These are phyloP conservation scores for Uncinocarpus reesii DNA, from an alignment of 2,329 filamentous ascomycete species.

Conservation along the genomic window DNA sequence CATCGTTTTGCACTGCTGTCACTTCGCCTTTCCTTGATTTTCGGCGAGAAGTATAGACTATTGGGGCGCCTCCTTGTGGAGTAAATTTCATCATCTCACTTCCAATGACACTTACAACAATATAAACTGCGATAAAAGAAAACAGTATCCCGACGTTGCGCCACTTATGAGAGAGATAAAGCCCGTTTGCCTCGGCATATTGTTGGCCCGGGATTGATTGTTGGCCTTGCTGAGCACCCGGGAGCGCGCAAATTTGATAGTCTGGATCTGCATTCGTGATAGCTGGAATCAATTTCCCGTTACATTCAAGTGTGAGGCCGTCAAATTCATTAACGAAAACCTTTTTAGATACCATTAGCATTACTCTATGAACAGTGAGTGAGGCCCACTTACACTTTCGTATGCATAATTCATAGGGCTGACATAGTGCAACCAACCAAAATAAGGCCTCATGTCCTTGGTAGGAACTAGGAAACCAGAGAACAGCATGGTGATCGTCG, in stretches of 20 bases:
- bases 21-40: constrained; percentile 40
- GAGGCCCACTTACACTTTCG: too few relatives aligned
- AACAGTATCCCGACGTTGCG: constrained; percentile 70
- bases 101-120: constrained; percentile 59
- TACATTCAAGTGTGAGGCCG: constrained; percentile 48
- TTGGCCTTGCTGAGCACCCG: constrained; percentile 46
- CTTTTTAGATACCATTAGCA: too few relatives aligned
- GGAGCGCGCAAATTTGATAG: constrained; percentile 53
- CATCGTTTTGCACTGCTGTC: constrained; percentile 4
- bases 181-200: constrained; percentile 39
- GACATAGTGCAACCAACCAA: constrained; percentile 71
- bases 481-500: constrained; percentile 43
- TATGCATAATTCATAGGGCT: constrained; percentile 73
- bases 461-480: constrained; percentile 40
- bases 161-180: constrained; percentile 44
- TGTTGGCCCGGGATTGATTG: constrained; percentile 43
- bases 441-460: constrained; percentile 67
- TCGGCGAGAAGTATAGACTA: constrained; percentile 53
- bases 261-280: constrained; percentile 46
- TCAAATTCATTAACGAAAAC: constrained; percentile 58
- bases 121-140: constrained; percentile 64
- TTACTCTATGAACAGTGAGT: too few relatives aligned
- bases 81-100: constrained; percentile 55
- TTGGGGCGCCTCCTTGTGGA: constrained; percentile 46
- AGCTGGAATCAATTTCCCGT: constrained; percentile 49